Conservation (phyloP, 2,329 filamentous ascomycete species). For the Chaetothyriales sp. region DNA sequence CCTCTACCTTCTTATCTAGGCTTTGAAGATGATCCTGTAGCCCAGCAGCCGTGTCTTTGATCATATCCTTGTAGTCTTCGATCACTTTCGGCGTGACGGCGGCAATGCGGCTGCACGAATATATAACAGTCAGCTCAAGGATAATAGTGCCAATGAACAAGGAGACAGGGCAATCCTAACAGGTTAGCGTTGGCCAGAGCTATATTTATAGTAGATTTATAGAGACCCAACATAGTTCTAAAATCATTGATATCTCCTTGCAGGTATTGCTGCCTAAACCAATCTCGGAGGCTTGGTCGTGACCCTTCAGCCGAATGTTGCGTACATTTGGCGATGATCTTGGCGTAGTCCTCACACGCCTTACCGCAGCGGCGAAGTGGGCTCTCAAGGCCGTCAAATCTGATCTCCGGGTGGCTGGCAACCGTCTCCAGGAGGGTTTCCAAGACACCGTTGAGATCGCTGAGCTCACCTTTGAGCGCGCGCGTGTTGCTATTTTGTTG, state of each 20-base stretch:
- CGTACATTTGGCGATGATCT: constrained; percentile 10
- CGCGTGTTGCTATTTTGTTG: constrained; percentile 12
- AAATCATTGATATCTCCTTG: constrained; percentile 15
- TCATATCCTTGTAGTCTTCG: constrained; percentile 23
- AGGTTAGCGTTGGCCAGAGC: constrained; percentile 19
- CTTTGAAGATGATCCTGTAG: constrained; percentile 23
- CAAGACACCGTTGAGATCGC: constrained; percentile 10
- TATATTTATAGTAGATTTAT: constrained; percentile 20
- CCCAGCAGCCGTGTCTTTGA: constrained; percentile 23
- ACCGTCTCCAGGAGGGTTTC: constrained; percentile 7
- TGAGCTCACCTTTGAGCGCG: constrained; percentile 15
- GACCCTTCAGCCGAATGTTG: constrained; percentile 4
- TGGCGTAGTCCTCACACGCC: constrained; percentile 14
- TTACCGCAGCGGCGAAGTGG: constrained; percentile 16
- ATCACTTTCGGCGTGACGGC: constrained; percentile 15
- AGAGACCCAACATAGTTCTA: constrained; percentile 15
- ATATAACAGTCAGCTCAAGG: too few relatives aligned
- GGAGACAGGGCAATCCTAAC: constrained; percentile 10
- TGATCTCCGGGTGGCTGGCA: constrained; percentile 8
- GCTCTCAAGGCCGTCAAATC: constrained; percentile 14
- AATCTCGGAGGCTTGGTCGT: constrained; percentile 13
- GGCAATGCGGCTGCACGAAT: too few relatives aligned
- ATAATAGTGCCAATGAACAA: too few relatives aligned
- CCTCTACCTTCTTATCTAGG: constrained; percentile 20
- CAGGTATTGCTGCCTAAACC: constrained; percentile 7